Evolutionary conservation across 2,329 filamentous ascomycete species (phyloP).

Genomic region (Cercospora janseana): DNA sequence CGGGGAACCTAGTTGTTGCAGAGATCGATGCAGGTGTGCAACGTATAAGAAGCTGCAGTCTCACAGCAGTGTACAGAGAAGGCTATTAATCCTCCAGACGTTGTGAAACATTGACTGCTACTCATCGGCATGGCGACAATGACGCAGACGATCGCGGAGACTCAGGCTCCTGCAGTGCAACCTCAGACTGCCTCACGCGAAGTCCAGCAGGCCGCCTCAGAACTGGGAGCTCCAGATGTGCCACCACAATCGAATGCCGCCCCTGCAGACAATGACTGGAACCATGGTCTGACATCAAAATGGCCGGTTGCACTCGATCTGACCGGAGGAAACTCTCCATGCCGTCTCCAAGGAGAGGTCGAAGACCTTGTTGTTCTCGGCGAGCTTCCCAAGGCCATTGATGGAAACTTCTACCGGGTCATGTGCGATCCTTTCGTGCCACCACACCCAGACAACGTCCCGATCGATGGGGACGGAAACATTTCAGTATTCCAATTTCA

Average conservation of each 20-base stretch:
- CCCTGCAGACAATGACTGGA: background rate
- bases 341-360: conserved; percentile 44
- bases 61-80: too few relatives aligned
- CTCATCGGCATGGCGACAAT: conserved; percentile 7
- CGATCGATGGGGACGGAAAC: conserved; percentile 48
- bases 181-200: background rate
- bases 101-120: too few relatives aligned
- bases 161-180: background rate
- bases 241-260: background rate
- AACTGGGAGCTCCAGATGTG: background rate
- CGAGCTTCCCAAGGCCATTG: conserved; percentile 34
- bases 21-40: background rate
- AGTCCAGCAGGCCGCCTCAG: background rate
- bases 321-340: conserved; percentile 33
- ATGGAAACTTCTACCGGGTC: conserved; percentile 45
- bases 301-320: conserved; percentile 26
- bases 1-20: background rate
- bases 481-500: conserved; percentile 46
- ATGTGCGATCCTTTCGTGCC: conserved; percentile 56
- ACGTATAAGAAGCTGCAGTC: background rate
- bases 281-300: conserved; percentile 16
- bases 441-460: conserved; percentile 56
- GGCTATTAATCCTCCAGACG: too few relatives aligned
- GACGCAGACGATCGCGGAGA: background rate
- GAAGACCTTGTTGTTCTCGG: conserved; percentile 35